Conservation (phyloP, 495 filamentous ascomycete genomes). For the Terfezia boudieri region DNA sequence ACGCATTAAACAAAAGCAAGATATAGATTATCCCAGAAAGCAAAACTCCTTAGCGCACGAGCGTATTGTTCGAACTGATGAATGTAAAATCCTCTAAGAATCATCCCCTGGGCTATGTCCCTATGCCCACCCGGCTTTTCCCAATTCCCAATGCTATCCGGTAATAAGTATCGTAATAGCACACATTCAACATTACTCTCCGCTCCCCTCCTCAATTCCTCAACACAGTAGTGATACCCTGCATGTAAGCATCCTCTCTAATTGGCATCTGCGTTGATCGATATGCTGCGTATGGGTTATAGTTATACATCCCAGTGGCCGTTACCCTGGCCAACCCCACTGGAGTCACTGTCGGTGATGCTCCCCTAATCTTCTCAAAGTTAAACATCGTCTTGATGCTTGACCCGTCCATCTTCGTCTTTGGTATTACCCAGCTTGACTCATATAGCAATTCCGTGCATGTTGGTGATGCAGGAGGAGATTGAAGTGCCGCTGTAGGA, state of each 20-base stretch:
- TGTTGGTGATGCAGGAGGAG: slow-evolving; percentile 5
- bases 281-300: not conserved
- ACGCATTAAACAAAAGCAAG: too few species aligned
- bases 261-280: not conserved
- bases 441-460: slow-evolving; percentile 1
- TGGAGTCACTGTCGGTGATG: not conserved
- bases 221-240: not conserved
- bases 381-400: slow-evolving; percentile 17
- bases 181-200: too few species aligned
- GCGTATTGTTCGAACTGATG: too few species aligned
- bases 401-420: slow-evolving; percentile 4
- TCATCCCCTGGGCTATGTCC: too few species aligned
- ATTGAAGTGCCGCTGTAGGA: not conserved
- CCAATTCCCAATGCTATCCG: too few species aligned
- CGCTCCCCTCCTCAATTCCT: not conserved
- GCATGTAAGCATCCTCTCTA: not conserved
- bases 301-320: not conserved
- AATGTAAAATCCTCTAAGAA: too few species aligned
- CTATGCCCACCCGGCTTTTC: too few species aligned
- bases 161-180: too few species aligned
- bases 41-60: too few species aligned
- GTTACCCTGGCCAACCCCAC: not conserved
- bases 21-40: too few species aligned
- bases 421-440: slow-evolving; percentile 6
- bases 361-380: slow-evolving; percentile 17